A percentile compares a stretch with the other conserved stretches of the same genome.
phyloP scores from a whole-genome alignment of 176 grass and related monocot species.

The Avena insularis region DNA sequence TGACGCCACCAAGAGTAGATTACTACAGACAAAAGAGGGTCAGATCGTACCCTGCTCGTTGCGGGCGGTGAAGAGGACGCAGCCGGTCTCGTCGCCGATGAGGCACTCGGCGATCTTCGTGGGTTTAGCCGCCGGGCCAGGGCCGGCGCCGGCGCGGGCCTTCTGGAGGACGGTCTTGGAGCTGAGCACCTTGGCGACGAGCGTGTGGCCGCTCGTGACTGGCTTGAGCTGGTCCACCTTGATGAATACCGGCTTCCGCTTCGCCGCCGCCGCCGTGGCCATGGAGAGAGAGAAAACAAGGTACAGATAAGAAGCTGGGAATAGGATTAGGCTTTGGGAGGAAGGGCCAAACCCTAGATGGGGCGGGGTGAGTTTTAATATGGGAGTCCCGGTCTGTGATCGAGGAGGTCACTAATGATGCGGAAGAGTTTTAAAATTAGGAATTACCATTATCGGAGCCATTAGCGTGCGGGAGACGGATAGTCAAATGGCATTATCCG shows the following conservation, averaged over 20 bases:
- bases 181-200: conserved; percentile 70
- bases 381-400: background rate
- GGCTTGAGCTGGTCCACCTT: conserved; percentile 88
- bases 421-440: conserved; percentile 44
- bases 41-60: conserved; percentile 79
- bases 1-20: background rate
- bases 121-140: conserved; percentile 38
- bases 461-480: background rate
- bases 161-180: conserved; percentile 73
- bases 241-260: conserved; percentile 74
- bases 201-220: conserved; percentile 70
- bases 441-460: conserved; percentile 17
- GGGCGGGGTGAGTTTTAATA: conserved; percentile 40
- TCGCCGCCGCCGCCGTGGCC: conserved; percentile 51
- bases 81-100: conserved; percentile 83
- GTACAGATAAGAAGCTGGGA: background rate
- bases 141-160: conserved; percentile 49
- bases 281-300: conserved; percentile 21
- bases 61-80: conserved; percentile 78
- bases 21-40: background rate
- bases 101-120: conserved; percentile 82
- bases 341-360: conserved; percentile 49
- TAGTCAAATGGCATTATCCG: conserved; percentile 10
- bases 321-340: conserved; percentile 1
- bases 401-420: conserved; percentile 42